Evolutionary conservation across 257 asterid species (phyloP), one percentile per base, ranked within the genome.

Genomic region (Craterostigma plantagineum): DNA sequence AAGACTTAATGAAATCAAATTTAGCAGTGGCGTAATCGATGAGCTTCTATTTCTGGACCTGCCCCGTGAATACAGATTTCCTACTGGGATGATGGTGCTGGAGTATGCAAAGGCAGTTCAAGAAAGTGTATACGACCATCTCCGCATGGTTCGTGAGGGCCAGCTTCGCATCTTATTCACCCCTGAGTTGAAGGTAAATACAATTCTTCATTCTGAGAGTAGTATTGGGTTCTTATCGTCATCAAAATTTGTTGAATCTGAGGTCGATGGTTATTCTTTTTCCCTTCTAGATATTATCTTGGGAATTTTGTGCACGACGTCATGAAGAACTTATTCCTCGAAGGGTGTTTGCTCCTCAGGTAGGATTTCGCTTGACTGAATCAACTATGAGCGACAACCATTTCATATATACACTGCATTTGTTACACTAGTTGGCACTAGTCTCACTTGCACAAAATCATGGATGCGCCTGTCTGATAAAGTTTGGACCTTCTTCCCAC

Each of bases 311-410:
- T 61, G 96, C 94, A 0, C 76, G 92, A 42, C 81, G 76, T 39
- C 99, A 90, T 62, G 99, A 90, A 68, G 96, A 90, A 63, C 81
- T 90, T 63, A 92, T 90, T 55, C 85, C 92, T 46, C 83, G 96
- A 52, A 64, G 85, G 69, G 63, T 79, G 65, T 79, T 90, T 60
- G 92, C 93, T 9, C 99, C 96, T 8, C 95, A 90, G 93, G 99
- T 84, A 60, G 33, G 11, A 38, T 9, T 34, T 34, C 18, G 35
- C 14, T 54, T 17, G 8, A 45, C 40, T 48, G 45, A 39, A 38
- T 38, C 52, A 35, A 27, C 40, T 23, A 23, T 6, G 6, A 23
- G 30, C 6, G 30, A 23, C 30, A n/a, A 23, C 30, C 30, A 23
- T 23, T 23, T 23, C 30, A 23, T 23, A 23, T 2, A 23, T 23